These are phyloP conservation scores for Ceratocystis eucalypticola DNA, from an alignment of 2,329 filamentous ascomycete genomes.

Conservation along the genomic window DNA sequence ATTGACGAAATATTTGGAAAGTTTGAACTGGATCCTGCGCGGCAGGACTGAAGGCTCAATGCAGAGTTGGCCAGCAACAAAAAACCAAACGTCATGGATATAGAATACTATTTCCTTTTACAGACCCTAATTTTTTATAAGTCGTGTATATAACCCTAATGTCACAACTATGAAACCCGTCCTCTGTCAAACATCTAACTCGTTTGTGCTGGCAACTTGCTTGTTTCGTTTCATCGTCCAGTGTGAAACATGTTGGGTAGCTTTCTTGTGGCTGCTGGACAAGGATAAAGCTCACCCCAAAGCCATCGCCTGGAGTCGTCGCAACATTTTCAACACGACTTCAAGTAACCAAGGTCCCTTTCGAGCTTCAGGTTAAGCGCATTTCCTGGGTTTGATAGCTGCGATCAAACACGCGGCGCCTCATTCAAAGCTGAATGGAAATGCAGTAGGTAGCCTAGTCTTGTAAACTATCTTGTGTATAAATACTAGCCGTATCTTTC, in stretches of 20 bases:
- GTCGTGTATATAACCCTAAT: neutral
- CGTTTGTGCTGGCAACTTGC: neutral
- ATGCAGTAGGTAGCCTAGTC: neutral
- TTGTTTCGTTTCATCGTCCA: neutral
- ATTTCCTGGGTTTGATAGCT: neutral
- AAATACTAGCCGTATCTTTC: neutral
- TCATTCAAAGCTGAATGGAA: neutral
- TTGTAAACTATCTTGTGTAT: neutral
- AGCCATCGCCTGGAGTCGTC: too few relatives aligned
- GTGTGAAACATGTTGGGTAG: neutral
- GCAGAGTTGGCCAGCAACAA: neutral
- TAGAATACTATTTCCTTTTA: too few relatives aligned
- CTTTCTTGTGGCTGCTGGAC: neutral
- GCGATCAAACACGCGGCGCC: neutral
- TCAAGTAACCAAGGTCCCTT: too few relatives aligned
- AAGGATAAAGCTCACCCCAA: neutral
- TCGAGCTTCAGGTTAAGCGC: neutral
- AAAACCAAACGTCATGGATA: neutral
- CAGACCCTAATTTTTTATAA: neutral
- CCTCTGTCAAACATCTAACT: neutral
- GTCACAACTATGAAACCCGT: neutral
- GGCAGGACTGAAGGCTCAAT: slow-evolving; percentile 15
- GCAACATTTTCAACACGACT: too few relatives aligned
- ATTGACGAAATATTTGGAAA: slow-evolving; percentile 34
- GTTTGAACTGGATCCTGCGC: slow-evolving; percentile 15